These are phyloP conservation scores for Zea luxurians DNA, from an alignment of 176 grass and related monocot species.

Conservation along the genomic window DNA sequence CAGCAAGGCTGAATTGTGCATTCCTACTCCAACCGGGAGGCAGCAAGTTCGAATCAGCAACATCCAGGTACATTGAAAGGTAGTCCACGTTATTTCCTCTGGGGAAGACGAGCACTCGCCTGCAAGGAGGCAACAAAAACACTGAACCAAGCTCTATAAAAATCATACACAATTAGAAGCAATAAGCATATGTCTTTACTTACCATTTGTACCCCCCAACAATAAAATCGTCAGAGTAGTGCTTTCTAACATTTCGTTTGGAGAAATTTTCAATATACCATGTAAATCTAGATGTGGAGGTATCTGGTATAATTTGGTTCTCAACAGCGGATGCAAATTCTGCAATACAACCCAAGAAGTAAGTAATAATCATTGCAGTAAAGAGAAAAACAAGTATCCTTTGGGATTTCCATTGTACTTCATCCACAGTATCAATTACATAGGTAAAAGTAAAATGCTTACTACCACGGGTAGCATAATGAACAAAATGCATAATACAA, in stretches of 20 bases:
- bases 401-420: background rate
- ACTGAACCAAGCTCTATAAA: conserved; percentile 9
- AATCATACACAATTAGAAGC: background rate
- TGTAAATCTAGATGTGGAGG: conserved; percentile 58
- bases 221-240: conserved; percentile 53
- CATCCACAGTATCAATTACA: background rate
- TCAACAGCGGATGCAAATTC: conserved; percentile 41
- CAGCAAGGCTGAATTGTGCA: conserved; percentile 70
- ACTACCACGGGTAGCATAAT: background rate
- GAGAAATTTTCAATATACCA: conserved; percentile 60
- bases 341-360: conserved; percentile 27
- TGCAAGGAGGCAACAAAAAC: conserved; percentile 36
- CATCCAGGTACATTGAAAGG: conserved; percentile 75
- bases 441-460: conserved; percentile 10
- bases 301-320: conserved; percentile 49
- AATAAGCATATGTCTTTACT: conserved; percentile 19
- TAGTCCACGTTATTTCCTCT: conserved; percentile 56
- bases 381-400: conserved; percentile 11
- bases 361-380: conserved; percentile 15
- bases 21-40: conserved; percentile 63
- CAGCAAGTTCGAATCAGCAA: conserved; percentile 53
- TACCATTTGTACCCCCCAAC: conserved; percentile 68
- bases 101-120: conserved; percentile 71
- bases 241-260: conserved; percentile 38
- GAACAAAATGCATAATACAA: background rate